Percentiles rank a stretch among this genome's conserved stretches.
Conservation (phyloP, 2,329 filamentous ascomycete species). For the Diaporthe sp. region DNA sequence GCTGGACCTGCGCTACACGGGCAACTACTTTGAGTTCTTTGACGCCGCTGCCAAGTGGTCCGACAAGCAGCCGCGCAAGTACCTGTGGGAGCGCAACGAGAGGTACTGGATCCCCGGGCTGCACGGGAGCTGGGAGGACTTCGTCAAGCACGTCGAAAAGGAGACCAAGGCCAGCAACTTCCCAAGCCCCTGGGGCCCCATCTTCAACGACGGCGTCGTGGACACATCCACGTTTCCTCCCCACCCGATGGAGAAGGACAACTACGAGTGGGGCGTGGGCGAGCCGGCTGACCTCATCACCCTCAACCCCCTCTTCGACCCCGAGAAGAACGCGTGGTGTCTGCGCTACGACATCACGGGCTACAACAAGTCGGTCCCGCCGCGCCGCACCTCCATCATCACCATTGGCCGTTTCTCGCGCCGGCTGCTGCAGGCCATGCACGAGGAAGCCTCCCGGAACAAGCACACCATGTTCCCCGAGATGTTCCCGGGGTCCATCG, state of each 20-base stretch:
- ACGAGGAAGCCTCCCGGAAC: conserved; percentile 77
- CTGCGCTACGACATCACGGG: conserved; percentile 76
- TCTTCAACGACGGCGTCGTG: conserved; percentile 70
- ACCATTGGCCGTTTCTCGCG: conserved; percentile 82
- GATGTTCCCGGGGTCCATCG: conserved; percentile 80
- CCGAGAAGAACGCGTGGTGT: conserved; percentile 77
- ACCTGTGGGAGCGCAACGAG: conserved; percentile 78
- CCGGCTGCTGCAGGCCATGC: conserved; percentile 79
- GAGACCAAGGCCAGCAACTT: conserved; percentile 62
- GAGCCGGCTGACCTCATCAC: conserved; percentile 80
- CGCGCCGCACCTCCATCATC: conserved; percentile 81
- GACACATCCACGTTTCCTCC: conserved; percentile 69
- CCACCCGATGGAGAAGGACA: conserved; percentile 67
- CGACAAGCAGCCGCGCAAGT: conserved; percentile 75
- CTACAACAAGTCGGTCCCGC: conserved; percentile 69
- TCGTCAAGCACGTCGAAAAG: conserved; percentile 71
- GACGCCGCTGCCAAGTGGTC: conserved; percentile 72
- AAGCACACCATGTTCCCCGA: conserved; percentile 81
- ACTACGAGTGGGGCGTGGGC: conserved; percentile 80
- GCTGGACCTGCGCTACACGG: conserved; percentile 81
- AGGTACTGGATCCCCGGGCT: conserved; percentile 78
- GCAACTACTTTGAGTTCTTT: conserved; percentile 84
- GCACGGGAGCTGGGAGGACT: conserved; percentile 75
- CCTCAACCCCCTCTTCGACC: conserved; percentile 82
- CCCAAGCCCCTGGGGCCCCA: conserved; percentile 73